Conservation (phyloP, 1,284 basidiomycete genomes). For the Irpex sp. region DNA sequence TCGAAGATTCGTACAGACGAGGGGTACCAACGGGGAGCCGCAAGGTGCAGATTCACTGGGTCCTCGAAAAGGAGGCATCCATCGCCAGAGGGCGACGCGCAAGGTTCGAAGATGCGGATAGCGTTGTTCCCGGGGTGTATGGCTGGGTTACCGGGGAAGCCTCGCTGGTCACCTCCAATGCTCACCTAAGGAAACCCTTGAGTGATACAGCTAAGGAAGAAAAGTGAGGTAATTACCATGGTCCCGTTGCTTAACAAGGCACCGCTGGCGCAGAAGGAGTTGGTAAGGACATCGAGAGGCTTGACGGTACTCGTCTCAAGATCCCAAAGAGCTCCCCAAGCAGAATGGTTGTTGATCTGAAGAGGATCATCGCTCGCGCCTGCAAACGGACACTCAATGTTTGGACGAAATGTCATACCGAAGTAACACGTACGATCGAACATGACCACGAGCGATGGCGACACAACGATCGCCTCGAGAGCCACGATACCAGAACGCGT, state of each 20-base stretch:
- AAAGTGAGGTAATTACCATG: slow-evolving; percentile 28
- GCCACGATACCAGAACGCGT: slow-evolving; percentile 44
- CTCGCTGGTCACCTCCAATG: slow-evolving; percentile 41
- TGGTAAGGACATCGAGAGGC: slow-evolving; percentile 40
- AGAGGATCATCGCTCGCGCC: slow-evolving; percentile 39
- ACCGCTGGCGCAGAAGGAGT: slow-evolving; percentile 52
- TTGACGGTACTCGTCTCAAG: slow-evolving; percentile 37
- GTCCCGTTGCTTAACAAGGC: slow-evolving; percentile 46
- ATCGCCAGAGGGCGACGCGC: slow-evolving; percentile 31
- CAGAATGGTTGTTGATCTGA: slow-evolving; percentile 37
- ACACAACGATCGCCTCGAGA: slow-evolving; percentile 45
- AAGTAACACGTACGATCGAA: slow-evolving; percentile 36
- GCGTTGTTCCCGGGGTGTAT: slow-evolving; percentile 31
- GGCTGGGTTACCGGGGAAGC: slow-evolving; percentile 37
- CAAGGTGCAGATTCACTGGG: slow-evolving; percentile 33
- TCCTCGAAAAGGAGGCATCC: slow-evolving; percentile 40
- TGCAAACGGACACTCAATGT: neutral
- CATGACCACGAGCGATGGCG: slow-evolving; percentile 40
- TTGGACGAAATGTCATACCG: neutral
- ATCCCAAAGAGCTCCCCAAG: slow-evolving; percentile 46
- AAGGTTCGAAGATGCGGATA: slow-evolving; percentile 36
- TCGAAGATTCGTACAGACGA: slow-evolving; percentile 39
- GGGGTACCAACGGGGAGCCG: slow-evolving; percentile 40
- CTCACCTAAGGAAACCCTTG: slow-evolving; percentile 29
- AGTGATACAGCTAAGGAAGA: neutral